Percentiles rank a stretch among this genome's conserved stretches.
phyloP scores from a whole-genome alignment of 1,284 basidiomycete species.

The Cystobasidium sp. region DNA sequence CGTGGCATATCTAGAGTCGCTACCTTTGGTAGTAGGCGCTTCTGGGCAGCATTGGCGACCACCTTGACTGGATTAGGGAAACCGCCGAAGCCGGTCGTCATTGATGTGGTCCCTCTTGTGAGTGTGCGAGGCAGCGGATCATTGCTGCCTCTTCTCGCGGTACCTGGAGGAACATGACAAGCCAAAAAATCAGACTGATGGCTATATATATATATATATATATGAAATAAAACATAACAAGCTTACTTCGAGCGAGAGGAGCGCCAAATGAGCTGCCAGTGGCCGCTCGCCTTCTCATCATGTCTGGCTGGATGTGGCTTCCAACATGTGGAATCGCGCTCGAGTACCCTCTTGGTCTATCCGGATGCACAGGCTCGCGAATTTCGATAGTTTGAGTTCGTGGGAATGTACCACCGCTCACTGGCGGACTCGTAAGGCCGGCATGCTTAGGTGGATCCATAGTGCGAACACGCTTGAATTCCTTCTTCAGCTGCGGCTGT shows the following conservation, averaged over 20 bases:
- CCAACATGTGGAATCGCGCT: slow-evolving; percentile 33
- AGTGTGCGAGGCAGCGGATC: slow-evolving; percentile 38
- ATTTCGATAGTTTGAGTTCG: slow-evolving; percentile 67
- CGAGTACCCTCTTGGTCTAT: slow-evolving; percentile 30
- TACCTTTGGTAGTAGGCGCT: slow-evolving; percentile 63
- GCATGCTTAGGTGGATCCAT: slow-evolving; percentile 27
- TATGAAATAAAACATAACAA: no score
- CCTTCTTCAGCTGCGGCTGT: background rate
- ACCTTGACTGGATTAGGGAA: slow-evolving; percentile 81
- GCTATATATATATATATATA: background rate
- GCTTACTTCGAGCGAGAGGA: slow-evolving; percentile 37
- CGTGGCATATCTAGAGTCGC: slow-evolving; percentile 74
- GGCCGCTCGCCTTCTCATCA: slow-evolving; percentile 56
- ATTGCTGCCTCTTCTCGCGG: slow-evolving; percentile 12
- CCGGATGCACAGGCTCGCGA: slow-evolving; percentile 54
- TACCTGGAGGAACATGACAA: background rate
- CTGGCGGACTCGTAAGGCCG: background rate
- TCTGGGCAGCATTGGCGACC: slow-evolving; percentile 58
- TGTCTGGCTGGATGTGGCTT: slow-evolving; percentile 47
- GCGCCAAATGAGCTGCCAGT: slow-evolving; percentile 49
- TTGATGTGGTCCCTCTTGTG: slow-evolving; percentile 51
- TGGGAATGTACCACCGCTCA: slow-evolving; percentile 58
- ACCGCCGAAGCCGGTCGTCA: slow-evolving; percentile 71
- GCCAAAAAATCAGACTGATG: background rate
- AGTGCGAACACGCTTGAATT: slow-evolving; percentile 40